Evolutionary conservation across 2,329 filamentous ascomycete genomes (phyloP).

Genomic region (Talaromyces sp.): DNA sequence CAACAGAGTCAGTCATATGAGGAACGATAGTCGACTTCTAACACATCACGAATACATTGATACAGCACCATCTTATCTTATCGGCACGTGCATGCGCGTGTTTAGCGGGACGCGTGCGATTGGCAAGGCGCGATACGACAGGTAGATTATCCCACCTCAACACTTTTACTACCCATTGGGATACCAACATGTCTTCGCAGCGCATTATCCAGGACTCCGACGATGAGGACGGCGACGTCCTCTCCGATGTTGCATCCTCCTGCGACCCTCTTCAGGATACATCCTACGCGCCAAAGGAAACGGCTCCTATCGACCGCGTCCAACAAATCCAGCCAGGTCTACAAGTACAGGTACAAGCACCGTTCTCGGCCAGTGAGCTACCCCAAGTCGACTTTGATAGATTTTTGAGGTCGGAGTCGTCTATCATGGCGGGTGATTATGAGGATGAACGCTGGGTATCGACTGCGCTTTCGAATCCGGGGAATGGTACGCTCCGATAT

Average conservation of each 20-base stretch:
- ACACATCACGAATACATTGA: no score
- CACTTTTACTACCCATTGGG: background rate
- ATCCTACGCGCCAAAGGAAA: constrained; percentile 5
- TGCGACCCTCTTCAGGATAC: constrained; percentile 22
- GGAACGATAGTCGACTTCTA: no score
- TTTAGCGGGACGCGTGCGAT: constrained; percentile 19
- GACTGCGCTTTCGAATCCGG: constrained; percentile 28
- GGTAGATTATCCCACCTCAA: background rate
- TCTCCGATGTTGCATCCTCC: constrained; percentile 26
- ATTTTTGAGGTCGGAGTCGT: constrained; percentile 32
- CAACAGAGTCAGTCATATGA: no score
- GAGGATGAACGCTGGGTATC: constrained; percentile 37
- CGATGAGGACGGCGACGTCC: constrained; percentile 36
- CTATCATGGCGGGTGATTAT: constrained; percentile 22
- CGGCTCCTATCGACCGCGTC: background rate
- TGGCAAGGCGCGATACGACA: background rate
- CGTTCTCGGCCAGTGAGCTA: constrained; percentile 23
- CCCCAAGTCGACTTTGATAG: constrained; percentile 36
- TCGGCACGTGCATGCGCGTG: constrained; percentile 31
- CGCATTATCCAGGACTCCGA: constrained; percentile 46
- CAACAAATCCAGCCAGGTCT: background rate
- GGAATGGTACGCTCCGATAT: constrained; percentile 22
- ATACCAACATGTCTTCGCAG: constrained; percentile 31
- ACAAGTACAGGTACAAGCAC: background rate
- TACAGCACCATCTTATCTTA: constrained; percentile 22